These are phyloP conservation scores for Diaporthe humulicola DNA, from an alignment of 2,329 filamentous ascomycete species.

Conservation along the genomic window DNA sequence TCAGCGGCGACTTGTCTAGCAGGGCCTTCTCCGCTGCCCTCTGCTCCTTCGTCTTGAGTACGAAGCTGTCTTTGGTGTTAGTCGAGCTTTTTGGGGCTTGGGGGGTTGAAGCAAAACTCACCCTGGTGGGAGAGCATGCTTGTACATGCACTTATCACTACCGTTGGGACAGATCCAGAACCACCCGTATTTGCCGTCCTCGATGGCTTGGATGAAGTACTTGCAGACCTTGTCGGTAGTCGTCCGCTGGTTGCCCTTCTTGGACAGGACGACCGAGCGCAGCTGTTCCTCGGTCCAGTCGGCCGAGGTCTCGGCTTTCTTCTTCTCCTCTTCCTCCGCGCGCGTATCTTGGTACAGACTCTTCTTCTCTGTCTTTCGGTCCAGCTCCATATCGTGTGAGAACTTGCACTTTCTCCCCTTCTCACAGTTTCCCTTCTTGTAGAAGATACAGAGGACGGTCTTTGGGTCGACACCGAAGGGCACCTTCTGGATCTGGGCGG, in stretches of 20 bases:
- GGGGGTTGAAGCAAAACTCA: slow-evolving; percentile 62
- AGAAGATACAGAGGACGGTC: slow-evolving; percentile 96
- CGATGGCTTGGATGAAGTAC: slow-evolving; percentile 95
- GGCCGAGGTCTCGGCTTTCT: slow-evolving; percentile 92
- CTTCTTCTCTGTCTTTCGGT: slow-evolving; percentile 93
- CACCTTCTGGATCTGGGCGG: slow-evolving; percentile 96
- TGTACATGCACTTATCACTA: slow-evolving; percentile 98
- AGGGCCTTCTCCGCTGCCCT: slow-evolving; percentile 94
- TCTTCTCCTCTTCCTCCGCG: slow-evolving; percentile 79
- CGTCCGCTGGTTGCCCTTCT: slow-evolving; percentile 96
- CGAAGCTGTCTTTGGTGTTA: slow-evolving; percentile 72
- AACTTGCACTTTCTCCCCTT: slow-evolving; percentile 99
- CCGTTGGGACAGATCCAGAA: slow-evolving; percentile 99
- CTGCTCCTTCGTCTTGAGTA: slow-evolving; percentile 98
- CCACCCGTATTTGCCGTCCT: slow-evolving; percentile 99
- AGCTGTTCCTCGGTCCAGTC: slow-evolving; percentile 99
- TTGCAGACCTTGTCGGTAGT: slow-evolving; percentile 99
- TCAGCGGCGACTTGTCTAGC: slow-evolving; percentile 94
- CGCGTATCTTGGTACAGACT: slow-evolving; percentile 90
- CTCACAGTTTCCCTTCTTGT: slow-evolving; percentile 96
- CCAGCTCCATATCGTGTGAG: slow-evolving; percentile 88
- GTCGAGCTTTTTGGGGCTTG: not conserved
- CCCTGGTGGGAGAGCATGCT: slow-evolving; percentile 94
- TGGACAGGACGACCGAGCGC: slow-evolving; percentile 89
- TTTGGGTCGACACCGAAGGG: slow-evolving; percentile 98